A percentile compares a stretch with the other conserved stretches of the same genome.
These are phyloP conservation scores for Nicotiana otophora DNA, from an alignment of 257 asterid species.

Conservation along the genomic window DNA sequence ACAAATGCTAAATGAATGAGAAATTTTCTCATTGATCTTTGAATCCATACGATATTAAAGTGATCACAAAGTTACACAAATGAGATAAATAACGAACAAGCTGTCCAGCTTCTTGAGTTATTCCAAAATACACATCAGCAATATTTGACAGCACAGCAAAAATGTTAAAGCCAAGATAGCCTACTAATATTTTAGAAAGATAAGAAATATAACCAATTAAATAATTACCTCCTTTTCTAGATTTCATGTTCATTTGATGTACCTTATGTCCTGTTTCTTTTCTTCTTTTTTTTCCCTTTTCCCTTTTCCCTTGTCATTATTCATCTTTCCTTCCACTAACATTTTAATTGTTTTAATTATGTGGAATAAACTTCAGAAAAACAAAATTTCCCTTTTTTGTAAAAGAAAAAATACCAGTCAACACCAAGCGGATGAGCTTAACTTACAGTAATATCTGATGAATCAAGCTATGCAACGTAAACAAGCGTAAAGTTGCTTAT, in stretches of 20 bases:
- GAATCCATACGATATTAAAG: background rate
- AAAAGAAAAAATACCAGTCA: background rate
- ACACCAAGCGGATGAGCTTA: background rate
- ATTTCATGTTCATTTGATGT: constrained; percentile 6
- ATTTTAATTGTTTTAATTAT: background rate
- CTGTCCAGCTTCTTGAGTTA: constrained; percentile 3
- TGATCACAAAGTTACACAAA: background rate
- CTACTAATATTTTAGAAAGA: background rate
- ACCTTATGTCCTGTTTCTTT: background rate
- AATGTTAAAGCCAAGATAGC: background rate
- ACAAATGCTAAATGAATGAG: constrained; percentile 2
- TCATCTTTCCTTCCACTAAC: background rate
- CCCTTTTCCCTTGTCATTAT: background rate
- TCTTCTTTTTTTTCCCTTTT: background rate
- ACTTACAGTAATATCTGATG: background rate
- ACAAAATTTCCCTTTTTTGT: background rate
- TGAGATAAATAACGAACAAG: constrained; percentile 1
- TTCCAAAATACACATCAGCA: background rate
- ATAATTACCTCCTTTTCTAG: background rate
- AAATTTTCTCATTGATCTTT: background rate
- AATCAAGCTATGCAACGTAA: background rate
- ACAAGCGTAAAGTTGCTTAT: background rate
- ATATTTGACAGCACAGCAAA: background rate
- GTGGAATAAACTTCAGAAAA: background rate
- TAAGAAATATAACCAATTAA: background rate